Evolutionary conservation across 129 eudicot species (phyloP).

Genomic region (Centrapalus pauciflorus): DNA sequence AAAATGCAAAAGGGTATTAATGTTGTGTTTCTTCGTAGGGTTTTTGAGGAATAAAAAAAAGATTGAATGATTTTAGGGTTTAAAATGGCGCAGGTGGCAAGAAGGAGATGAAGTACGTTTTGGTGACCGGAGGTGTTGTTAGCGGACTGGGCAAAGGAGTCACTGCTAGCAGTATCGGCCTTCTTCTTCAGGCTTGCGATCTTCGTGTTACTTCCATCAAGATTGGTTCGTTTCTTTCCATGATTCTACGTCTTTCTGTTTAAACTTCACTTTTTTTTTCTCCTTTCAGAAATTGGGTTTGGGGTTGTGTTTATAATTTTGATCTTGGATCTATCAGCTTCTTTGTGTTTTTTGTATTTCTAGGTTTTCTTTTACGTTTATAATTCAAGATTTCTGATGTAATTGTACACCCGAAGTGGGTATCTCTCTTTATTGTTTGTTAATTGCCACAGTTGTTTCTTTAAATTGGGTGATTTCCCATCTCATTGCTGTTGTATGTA

Average conservation of each 20-base stretch:
- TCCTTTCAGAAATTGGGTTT: no score
- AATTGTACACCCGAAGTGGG: not conserved
- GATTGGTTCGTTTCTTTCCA: conserved; percentile 43
- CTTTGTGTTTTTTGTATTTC: not conserved
- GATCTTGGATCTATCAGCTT: conserved; percentile 17
- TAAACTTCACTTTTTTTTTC: not conserved
- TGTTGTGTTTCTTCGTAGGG: not conserved
- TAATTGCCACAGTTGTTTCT: conserved; percentile 4
- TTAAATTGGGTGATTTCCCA: not conserved
- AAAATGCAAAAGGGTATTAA: conserved; percentile 30
- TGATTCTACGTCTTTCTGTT: not conserved
- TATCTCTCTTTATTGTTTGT: conserved; percentile 19
- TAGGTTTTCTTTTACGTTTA: not conserved
- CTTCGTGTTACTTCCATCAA: conserved; percentile 86
- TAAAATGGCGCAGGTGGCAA: conserved; percentile 24
- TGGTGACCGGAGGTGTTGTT: conserved; percentile 88
- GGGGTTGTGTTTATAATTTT: not conserved
- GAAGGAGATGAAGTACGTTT: conserved; percentile 62
- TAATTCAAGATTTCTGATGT: not conserved
- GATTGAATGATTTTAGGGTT: not conserved
- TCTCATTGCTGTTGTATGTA: conserved; percentile 21
- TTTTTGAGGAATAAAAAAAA: not conserved
- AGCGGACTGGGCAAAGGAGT: conserved; percentile 95
- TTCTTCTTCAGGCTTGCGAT: conserved; percentile 74
- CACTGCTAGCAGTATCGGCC: conserved; percentile 91